phyloP scores from a whole-genome alignment of 768 basidiomycete species.

The Boletus rex-veris region DNA sequence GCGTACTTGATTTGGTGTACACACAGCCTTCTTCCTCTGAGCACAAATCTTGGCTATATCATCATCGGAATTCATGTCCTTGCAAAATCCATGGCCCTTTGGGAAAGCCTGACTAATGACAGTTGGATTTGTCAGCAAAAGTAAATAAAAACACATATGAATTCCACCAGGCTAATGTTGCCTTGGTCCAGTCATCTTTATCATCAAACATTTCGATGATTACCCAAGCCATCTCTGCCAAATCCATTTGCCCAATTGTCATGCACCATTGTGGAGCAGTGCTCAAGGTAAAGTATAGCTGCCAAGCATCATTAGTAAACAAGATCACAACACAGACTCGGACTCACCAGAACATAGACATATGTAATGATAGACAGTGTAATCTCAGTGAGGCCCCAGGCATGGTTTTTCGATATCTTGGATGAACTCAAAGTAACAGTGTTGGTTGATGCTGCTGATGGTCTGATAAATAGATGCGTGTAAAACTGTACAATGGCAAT shows the following conservation, averaged over 20 bases:
- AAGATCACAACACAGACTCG: background rate
- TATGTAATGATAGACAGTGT: background rate
- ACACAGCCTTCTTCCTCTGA: background rate
- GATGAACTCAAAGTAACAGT: background rate
- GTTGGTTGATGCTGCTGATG: background rate
- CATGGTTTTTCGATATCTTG: background rate
- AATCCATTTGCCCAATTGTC: background rate
- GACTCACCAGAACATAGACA: background rate
- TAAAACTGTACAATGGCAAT: too few relatives aligned
- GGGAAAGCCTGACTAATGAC: background rate
- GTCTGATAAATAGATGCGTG: too few relatives aligned
- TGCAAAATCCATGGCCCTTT: background rate
- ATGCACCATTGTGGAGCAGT: background rate
- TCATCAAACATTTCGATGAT: background rate
- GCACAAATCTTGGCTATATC: background rate
- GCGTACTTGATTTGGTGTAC: too few relatives aligned
- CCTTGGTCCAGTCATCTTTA: background rate
- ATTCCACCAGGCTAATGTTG: background rate
- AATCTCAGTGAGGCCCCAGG: background rate
- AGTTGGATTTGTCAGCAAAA: background rate
- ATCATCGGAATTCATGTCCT: background rate
- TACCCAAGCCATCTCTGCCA: background rate
- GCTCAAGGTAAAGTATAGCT: background rate
- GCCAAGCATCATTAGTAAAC: background rate
- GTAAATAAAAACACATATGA: background rate